These are phyloP conservation scores for Sporisorium graminicola DNA, from an alignment of 1,284 basidiomycete species.

Conservation along the genomic window DNA sequence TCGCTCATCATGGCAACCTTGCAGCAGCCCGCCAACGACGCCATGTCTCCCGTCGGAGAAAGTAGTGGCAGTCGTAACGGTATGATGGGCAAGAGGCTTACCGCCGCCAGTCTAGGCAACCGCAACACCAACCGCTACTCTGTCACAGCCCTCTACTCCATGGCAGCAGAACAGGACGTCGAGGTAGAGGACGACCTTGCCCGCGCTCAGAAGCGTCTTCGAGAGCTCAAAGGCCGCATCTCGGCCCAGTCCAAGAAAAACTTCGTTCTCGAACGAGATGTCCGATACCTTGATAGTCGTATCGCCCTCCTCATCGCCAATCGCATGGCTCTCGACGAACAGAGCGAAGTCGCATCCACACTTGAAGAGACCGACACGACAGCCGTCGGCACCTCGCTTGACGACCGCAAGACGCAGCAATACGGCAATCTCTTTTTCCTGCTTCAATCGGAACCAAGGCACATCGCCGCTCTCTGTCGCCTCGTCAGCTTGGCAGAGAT, in stretches of 20 bases:
- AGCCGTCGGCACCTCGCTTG: constrained; percentile 73
- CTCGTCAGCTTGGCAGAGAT: constrained; percentile 96
- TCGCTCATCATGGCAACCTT: constrained; percentile 35
- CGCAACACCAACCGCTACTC: constrained; percentile 95
- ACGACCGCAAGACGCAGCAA: constrained; percentile 91
- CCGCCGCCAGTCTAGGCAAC: constrained; percentile 53
- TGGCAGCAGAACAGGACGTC: constrained; percentile 98
- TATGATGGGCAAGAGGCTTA: constrained; percentile 50
- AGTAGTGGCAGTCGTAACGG: constrained; percentile 44
- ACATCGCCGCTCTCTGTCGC: constrained; percentile 95
- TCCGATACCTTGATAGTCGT: constrained; percentile 95
- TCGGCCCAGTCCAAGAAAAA: constrained; percentile 99
- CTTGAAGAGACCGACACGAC: constrained; percentile 90
- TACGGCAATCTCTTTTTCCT: constrained; percentile 99
- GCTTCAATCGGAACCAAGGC: constrained; percentile 94
- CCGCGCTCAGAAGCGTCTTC: constrained; percentile 91
- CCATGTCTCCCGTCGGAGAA: constrained; percentile 26
- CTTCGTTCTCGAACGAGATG: constrained; percentile 97
- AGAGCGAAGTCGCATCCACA: constrained; percentile 72
- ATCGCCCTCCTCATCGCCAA: constrained; percentile 99
- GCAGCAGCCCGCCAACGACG: constrained; percentile 33
- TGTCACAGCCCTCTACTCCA: constrained; percentile 94
- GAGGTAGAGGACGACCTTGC: constrained; percentile 98
- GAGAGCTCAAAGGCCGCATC: constrained; percentile 96
- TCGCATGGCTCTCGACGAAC: constrained; percentile 94